Evolutionary conservation across 192 early-diverging fungal species (phyloP), one percentile per base, ranked within the genome.

Genomic region (Coemansia sp.): DNA sequence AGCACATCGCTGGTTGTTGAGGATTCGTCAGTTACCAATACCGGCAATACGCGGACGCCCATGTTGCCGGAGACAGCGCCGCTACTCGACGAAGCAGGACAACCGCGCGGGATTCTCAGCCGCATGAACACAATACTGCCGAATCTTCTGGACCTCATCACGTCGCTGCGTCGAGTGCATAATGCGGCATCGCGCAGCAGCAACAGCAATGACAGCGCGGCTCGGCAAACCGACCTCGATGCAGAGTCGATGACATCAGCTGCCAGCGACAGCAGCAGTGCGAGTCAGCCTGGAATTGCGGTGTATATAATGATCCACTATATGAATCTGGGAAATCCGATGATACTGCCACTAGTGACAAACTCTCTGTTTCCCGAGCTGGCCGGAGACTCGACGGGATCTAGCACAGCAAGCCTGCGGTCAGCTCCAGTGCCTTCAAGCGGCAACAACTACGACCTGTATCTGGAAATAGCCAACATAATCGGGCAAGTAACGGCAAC

Each of bases 221-320:
- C 50, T 15, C n/a, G 23, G 23, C 25, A 50, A 3, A 37, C 65
- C n/a, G 58, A 20, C 28, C 7, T 1, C 54, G 24, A 56, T 31
- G 25, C 54, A 28, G 18, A 31, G 44, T 10, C 25, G 40, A 17
- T 11, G 26, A 7, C 20, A 15, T 48, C 56, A 21, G 20, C 34
- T 37, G 37, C 61, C 50, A 28, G 48, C 64, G 38, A 26, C 26
- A 51, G 42, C 51, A 54, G 21, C 52, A 36, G 38, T 9, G 44
- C 31, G 31, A 34, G 52, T 31, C 40, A 56, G 20, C 68, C 71
- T 5, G 71, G 68, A 21, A 38, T 79, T 10, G 61, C 76, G 1
- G 71, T 73, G 24, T 70, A 64, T 24, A 60, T 79, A 21, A 79
- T 68, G 14, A 74, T 79, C 24, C 67, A 73, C 24, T 63, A 79